Evolutionary conservation across 1,139 yeast species (phyloP).

Genomic region (Pneumocystis murina): DNA sequence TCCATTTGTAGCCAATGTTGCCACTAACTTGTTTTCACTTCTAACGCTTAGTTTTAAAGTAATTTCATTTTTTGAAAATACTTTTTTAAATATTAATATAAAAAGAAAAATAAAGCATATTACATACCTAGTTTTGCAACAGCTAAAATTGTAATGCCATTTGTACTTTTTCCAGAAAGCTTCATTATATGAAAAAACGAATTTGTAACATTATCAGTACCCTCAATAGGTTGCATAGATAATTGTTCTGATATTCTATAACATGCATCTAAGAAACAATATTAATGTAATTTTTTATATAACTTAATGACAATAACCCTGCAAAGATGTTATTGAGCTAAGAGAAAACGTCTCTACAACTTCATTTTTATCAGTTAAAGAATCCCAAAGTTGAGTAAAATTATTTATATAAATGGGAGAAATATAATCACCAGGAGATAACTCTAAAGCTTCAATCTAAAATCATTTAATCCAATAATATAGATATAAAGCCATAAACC

Average conservation of each 20-base stretch:
- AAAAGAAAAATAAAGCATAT: neutral
- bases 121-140: neutral
- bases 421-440: constrained; percentile 71
- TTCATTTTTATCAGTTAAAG: constrained; percentile 38
- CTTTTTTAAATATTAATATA: neutral
- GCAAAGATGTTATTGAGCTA: constrained; percentile 26
- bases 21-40: neutral
- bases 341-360: constrained; percentile 46
- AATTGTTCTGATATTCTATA: constrained; percentile 29
- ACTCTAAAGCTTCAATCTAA: constrained; percentile 45
- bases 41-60: neutral
- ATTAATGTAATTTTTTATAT: neutral
- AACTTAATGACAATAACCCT: constrained; percentile 18
- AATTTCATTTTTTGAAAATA: neutral
- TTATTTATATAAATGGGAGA: constrained; percentile 64
- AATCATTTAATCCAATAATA: neutral
- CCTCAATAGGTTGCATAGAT: constrained; percentile 64
- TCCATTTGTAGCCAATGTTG: neutral
- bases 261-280: constrained; percentile 33
- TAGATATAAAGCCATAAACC: constrained; percentile 23
- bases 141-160: constrained; percentile 54
- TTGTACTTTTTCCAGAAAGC: constrained; percentile 65
- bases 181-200: constrained; percentile 60
- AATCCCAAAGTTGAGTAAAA: constrained; percentile 63
- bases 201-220: constrained; percentile 47